These are phyloP conservation scores for Coemansia sp. DNA, from an alignment of 192 early-diverging fungal species.

Conservation along the genomic window DNA sequence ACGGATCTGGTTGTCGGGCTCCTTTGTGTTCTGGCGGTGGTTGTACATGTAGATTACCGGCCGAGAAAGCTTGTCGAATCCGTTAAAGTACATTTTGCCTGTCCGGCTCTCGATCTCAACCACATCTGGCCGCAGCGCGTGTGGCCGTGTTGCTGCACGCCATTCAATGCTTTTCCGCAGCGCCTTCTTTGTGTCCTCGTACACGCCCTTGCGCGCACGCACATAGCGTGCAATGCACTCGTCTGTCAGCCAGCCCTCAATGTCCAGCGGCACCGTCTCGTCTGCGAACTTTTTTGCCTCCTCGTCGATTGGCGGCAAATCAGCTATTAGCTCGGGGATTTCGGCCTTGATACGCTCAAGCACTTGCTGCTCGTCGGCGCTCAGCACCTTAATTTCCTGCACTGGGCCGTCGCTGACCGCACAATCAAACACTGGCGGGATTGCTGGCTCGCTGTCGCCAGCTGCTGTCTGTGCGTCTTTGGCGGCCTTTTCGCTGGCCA, in stretches of 20 bases:
- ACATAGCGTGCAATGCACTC: slow-evolving; percentile 70
- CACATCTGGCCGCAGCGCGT: slow-evolving; percentile 66
- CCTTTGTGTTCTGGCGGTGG: slow-evolving; percentile 77
- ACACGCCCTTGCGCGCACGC: slow-evolving; percentile 70
- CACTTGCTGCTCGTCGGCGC: slow-evolving; percentile 32
- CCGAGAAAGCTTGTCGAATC: slow-evolving; percentile 75
- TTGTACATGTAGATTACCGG: slow-evolving; percentile 78
- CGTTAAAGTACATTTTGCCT: slow-evolving; percentile 84
- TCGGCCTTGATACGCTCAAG: slow-evolving; percentile 42
- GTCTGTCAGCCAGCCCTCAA: slow-evolving; percentile 55
- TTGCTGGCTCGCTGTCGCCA: slow-evolving; percentile 4
- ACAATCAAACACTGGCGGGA: slow-evolving; percentile 31
- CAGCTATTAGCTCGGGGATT: slow-evolving; percentile 45
- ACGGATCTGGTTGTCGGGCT: slow-evolving; percentile 69
- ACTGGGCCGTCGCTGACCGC: slow-evolving; percentile 12
- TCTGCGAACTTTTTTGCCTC: slow-evolving; percentile 33
- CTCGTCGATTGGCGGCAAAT: slow-evolving; percentile 36
- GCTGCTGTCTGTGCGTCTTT: neutral
- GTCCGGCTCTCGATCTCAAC: slow-evolving; percentile 74
- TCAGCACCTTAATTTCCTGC: slow-evolving; percentile 43
- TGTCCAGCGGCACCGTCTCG: slow-evolving; percentile 39
- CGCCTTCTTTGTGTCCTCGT: slow-evolving; percentile 62
- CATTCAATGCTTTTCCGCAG: slow-evolving; percentile 77
- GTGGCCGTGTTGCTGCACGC: slow-evolving; percentile 72
- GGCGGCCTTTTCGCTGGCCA: slow-evolving; percentile 23